Evolutionary conservation across 73 alveolate genomes (phyloP), one percentile per base, ranked within the genome.

Genomic region (Paramecium sexaurelia): DNA sequence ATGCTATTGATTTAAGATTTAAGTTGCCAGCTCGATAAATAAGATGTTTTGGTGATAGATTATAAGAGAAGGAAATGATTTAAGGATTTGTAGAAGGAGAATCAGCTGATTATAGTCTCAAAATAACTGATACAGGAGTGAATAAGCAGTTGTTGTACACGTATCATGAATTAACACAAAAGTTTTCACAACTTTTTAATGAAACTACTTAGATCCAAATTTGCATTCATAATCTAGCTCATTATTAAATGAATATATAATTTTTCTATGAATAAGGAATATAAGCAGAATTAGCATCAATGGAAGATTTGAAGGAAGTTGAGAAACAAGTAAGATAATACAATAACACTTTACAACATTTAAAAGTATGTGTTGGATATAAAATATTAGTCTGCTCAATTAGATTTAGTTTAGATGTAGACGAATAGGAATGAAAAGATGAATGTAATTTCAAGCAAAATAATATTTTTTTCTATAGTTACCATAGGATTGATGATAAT

Each of bases 41-140:
- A 35, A 29, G 86, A 29, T 71, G 86, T 40, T 71, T 71, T 71
- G 86, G 86, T 13, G 86, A 71, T 20, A 32, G 86, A 71, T 9
- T 71, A 11, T 36, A 71, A 3, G 56, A 71, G 32, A 71, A 32
- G 26, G 86, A 71, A 17, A 35, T 71, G 86, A 37, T 71, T 5
- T 20, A 71, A 71, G 86, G 86, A 9, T 35, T 32, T 36, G 86
- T 71, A 6, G 56, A 35, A 20, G 86, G 57, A 32, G 86, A 71
- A 9, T 71, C 56, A 7, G 57, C 55, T 15, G 86, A 71, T 71
- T 71, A 27, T 40, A 71, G 86, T 71, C 57, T 71, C 1, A 71
- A 71, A 36, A 71, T 71, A 11, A 35, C 86, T n/a, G 86, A 71
- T 27, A 37, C 56, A 35, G 66, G 43, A 11, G 32, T 40, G 51